Base-by-base conservation (phyloP, 108 stramenopile genomes). In the Skeletonema potamos region DNA sequence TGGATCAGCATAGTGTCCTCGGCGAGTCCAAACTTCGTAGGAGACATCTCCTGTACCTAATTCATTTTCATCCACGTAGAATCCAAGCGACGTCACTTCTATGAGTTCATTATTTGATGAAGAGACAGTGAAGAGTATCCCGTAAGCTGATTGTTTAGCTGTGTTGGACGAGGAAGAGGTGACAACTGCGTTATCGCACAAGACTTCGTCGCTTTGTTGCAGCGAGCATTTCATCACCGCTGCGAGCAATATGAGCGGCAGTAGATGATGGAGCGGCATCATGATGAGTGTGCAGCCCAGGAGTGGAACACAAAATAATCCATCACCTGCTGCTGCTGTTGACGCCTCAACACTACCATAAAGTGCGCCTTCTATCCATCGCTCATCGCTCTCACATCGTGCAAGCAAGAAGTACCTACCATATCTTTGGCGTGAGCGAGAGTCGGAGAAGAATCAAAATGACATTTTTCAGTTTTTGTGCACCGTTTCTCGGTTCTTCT, bases 11-110 rank as follows among this genome's bases (percentile, higher is more conserved):
- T 74, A 74, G 29, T 66, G 58, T 27, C 73, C 73, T 33, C 29
- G 46, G 6, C 57, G n/a, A 9, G 73, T 66, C 58, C 59, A 74
- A n/a, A 74, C 64, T 74, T 74, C 64, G 22, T 66, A 74, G 11
- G 54, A 20, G 1, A 46, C 55, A 11, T 72, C 51, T 36, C 13
- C 3, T 7, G 13, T 37, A 20, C 8, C 27, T 12, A 41, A 28
- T 26, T 54, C 20, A 9, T 58, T 54, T 12, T 6, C 29, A 43
- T 74, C 64, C 2, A 74, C 58, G 34, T 74, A 66, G 32, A 74
- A 74, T 1, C 73, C 73, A 20, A 74, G 33, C 20, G 62, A 66
- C 11, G 73, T 27, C 24, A 66, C 24, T 3, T 56, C 37, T 5
- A 66, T 18, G 18, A 6, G 37, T 15, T 64, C 51, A 62, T 62